These are phyloP conservation scores for barley (Hordeum vulgare) DNA, from an alignment of 176 grass and related monocot genomes.

Conservation along the genomic window MorexV3_pseudomolecules_assembly NC_058523.1:465736663-465737162, in stretches of 20 bases:
- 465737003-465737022: slow-evolving; percentile 67
- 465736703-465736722: no score
- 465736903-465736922: slow-evolving; percentile 99
- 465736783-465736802: slow-evolving; percentile 24
- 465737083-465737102: background rate
- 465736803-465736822: slow-evolving; percentile 67
- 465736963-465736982: slow-evolving; percentile 95
- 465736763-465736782: background rate
- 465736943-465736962: slow-evolving; percentile 95
- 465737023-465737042: slow-evolving; percentile 14
- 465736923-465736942: slow-evolving; percentile 98
- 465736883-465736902: slow-evolving; percentile 69
- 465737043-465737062: background rate
- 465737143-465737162: slow-evolving; percentile 12
- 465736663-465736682: no score
- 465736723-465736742: no score
- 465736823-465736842: slow-evolving; percentile 70
- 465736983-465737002: slow-evolving; percentile 98
- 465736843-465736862: slow-evolving; percentile 98
- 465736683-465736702: no score
- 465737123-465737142: background rate
- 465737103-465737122: slow-evolving; percentile 3
- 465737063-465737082: background rate
- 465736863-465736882: slow-evolving; percentile 87
- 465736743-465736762: background rate